These are phyloP conservation scores for Xylariomycetidae sp. DNA, from an alignment of 2,329 filamentous ascomycete genomes.

Conservation along the genomic window DNA sequence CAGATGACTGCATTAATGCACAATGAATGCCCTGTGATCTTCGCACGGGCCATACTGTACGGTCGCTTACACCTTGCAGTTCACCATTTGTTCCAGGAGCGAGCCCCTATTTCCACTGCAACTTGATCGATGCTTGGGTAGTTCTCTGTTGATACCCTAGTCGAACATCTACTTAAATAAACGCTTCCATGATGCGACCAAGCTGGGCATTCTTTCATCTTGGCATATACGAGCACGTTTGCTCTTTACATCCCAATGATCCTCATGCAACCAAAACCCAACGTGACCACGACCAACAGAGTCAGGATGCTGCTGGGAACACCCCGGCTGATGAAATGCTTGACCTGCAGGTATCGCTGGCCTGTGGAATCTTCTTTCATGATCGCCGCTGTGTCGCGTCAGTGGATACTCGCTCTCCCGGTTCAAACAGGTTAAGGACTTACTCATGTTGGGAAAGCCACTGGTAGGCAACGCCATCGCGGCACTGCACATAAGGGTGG, in stretches of 20 bases:
- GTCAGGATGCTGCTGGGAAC: conserved; percentile 81
- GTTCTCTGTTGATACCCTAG: too few species aligned
- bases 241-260: conserved; percentile 37
- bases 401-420: conserved; percentile 6
- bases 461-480: conserved; percentile 94
- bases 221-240: too few species aligned
- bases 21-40: too few species aligned
- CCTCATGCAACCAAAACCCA: conserved; percentile 89
- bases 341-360: conserved; percentile 83
- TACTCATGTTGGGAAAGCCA: conserved; percentile 99
- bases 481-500: conserved; percentile 94
- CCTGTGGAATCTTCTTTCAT: conserved; percentile 98
- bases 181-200: too few species aligned
- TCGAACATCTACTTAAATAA: too few species aligned
- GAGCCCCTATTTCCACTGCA: too few species aligned
- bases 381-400: conserved; percentile 58
- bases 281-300: conserved; percentile 73
- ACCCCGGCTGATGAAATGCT: conserved; percentile 92
- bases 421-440: conserved; percentile 36
- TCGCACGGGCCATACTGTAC: too few species aligned
- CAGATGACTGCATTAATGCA: too few species aligned
- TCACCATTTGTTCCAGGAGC: too few species aligned
- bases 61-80: too few species aligned
- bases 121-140: too few species aligned
- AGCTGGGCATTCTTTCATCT: too few species aligned